Base-by-base conservation (phyloP, 2,329 filamentous ascomycete genomes). In the Arthroderma sp. region DNA sequence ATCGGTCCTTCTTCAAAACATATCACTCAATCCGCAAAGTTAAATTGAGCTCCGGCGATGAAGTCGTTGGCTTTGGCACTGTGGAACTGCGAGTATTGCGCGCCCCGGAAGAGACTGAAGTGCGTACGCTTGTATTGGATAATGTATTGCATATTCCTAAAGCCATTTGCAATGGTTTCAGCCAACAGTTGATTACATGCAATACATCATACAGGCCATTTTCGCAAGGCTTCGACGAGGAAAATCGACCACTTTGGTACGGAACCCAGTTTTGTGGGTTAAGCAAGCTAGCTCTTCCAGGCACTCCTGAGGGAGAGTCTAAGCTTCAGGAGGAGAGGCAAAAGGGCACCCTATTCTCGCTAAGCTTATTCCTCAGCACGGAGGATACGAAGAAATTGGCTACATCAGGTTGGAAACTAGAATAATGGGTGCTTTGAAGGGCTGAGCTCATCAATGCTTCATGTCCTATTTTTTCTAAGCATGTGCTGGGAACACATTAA, bases 61-160 rank as follows among this genome's bases (percentile, higher is more conserved):
- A 11, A 10, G 57, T 62, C 6, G 53, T 51, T 15, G 61, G 61
- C 2, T 53, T 62, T 11, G 60, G 61, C 3, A 57, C 52, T 3
- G 61, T 63, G 15, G 56, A 60, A 43, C 39, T 63, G 7, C 45
- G 52, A 15, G 55, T 62, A 7, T 48, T 49, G 4, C 50, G 53
- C 29, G 50, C 48, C 4, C 49, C 47, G 3, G 47, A 48, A 6
- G 52, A 54, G 33, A 47, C 50, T 27, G 49, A 52, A 3, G 46
- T 50, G 30, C 52, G 58, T 40, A 54, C 47, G 0, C 50, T 63
- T 11, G 43, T 50, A 10, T 48, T 63, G 8, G 52, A 63, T 15
- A 54, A 58, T 44, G 61, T 63, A 36, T 49, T 62, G 37, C 59
- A 63, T 48, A 57, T 60, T 43, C 61, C 61, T 1, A 54, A 54